phyloP scores from a whole-genome alignment of 129 eudicot genomes.

The Arctium lappa region DNA sequence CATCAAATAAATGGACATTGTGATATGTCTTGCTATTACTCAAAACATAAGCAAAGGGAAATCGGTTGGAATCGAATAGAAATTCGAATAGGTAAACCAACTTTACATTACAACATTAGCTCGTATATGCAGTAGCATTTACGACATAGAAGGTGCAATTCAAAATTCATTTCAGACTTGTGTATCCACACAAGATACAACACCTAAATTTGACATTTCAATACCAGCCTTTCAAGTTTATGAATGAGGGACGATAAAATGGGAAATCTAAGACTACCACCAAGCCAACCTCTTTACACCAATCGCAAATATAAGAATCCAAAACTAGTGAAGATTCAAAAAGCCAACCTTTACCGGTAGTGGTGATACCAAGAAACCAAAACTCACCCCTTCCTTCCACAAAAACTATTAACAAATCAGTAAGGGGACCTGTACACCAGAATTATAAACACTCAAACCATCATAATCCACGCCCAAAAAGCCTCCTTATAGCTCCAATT shows the following conservation, averaged over 20 bases:
- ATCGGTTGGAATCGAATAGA: neutral
- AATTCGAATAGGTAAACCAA: neutral
- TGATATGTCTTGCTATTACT: neutral
- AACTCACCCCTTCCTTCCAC: too few relatives aligned
- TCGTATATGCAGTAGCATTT: neutral
- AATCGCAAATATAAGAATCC: too few relatives aligned
- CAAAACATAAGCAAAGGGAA: conserved; percentile 3
- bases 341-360: too few relatives aligned
- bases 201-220: neutral
- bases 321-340: too few relatives aligned
- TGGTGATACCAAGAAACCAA: too few relatives aligned
- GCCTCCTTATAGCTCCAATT: too few relatives aligned
- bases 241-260: neutral
- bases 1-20: conserved; percentile 1
- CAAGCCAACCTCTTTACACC: neutral
- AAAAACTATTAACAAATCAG: too few relatives aligned
- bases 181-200: neutral
- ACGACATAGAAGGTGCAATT: neutral
- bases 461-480: too few relatives aligned
- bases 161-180: neutral
- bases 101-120: neutral
- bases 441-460: too few relatives aligned
- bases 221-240: neutral
- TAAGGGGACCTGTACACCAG: too few relatives aligned
- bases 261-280: neutral